Evolutionary conservation across 345 rosid species (phyloP), one percentile per base, ranked within the genome.

Genomic region (Citrus medica): DNA sequence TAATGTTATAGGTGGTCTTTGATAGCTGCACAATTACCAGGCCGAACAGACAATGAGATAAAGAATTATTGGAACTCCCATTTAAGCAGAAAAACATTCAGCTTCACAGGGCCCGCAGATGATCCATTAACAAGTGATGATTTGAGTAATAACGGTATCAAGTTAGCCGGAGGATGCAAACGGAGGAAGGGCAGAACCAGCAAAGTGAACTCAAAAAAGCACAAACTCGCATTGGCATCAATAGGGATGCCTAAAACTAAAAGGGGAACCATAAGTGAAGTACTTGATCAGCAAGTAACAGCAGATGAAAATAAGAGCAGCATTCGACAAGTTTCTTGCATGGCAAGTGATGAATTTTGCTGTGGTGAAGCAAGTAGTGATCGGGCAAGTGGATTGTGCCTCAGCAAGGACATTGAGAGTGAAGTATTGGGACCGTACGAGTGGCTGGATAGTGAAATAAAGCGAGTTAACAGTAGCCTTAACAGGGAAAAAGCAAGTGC

Each of bases 11-110:
- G 95, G 88, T 94, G 98, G 98, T 91, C 98, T 55, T 76, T 86
- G 37, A 92, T 94, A 72, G 98, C 98, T 12, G 89, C 91, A 70
- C 92, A 90, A 63, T 67, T 92, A 79, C 95, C 94, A 35, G 96
- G 97, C 80, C 81, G 97, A 79, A 91, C 98, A 27, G 98, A 94
- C 77, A 94, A 94, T 78, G 97, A 94, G 86, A 92, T 94, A 32
- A 94, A 94, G 86, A 94, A 94, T 78, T 89, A 91, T 70, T 94
- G 98, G 98, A 94, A 92, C 71, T 91, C 95, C 37, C 96, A 92
- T 79, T 84, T 92, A 27, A 88, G 94, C 80, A 80, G 98, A 74
- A 91, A 85, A 84, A 86, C 91, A 46, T 90, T 87, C 68, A 65
- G 85, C 67, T 85, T 88, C 82, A 79, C 75, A 14, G 46, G 65